These are phyloP conservation scores for Pistacia atlantica DNA, from an alignment of 345 rosid genomes.

Conservation along the genomic window DNA sequence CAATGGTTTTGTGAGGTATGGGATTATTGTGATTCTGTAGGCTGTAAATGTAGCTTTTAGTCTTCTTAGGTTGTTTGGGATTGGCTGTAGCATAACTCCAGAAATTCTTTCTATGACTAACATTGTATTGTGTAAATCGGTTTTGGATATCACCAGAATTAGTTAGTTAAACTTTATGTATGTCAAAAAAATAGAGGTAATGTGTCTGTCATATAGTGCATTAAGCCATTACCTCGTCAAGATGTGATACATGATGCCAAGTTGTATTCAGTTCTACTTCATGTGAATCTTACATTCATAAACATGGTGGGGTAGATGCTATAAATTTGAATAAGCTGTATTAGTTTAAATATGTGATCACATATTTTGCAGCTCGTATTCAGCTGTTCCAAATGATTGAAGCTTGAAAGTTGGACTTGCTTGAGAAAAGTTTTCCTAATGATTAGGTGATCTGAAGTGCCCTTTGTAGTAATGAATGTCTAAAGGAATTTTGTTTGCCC, in stretches of 20 bases:
- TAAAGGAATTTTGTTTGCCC: neutral
- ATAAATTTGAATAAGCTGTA: neutral
- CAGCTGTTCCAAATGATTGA: neutral
- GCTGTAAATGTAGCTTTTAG: neutral
- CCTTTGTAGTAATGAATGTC: neutral
- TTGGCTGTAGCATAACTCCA: neutral
- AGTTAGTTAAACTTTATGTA: neutral
- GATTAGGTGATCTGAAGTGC: neutral
- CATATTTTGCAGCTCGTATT: neutral
- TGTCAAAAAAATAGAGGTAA: too few relatives aligned
- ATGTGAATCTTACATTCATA: neutral
- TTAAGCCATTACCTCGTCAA: neutral
- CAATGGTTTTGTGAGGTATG: conserved; percentile 83
- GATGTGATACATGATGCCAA: neutral
- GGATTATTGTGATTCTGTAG: neutral
- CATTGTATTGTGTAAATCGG: neutral
- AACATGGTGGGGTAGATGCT: neutral
- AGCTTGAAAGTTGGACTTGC: neutral
- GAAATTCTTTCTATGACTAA: neutral
- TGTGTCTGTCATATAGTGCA: neutral
- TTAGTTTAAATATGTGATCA: neutral
- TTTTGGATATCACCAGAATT: neutral
- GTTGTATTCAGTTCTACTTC: neutral
- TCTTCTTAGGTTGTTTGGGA: conserved; percentile 1
- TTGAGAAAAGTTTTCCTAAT: neutral